Percentiles rank a stretch among this genome's conserved stretches.
Conservation (phyloP, 2,329 filamentous ascomycete genomes). For the Cylindrodendrum hubeiense region DNA sequence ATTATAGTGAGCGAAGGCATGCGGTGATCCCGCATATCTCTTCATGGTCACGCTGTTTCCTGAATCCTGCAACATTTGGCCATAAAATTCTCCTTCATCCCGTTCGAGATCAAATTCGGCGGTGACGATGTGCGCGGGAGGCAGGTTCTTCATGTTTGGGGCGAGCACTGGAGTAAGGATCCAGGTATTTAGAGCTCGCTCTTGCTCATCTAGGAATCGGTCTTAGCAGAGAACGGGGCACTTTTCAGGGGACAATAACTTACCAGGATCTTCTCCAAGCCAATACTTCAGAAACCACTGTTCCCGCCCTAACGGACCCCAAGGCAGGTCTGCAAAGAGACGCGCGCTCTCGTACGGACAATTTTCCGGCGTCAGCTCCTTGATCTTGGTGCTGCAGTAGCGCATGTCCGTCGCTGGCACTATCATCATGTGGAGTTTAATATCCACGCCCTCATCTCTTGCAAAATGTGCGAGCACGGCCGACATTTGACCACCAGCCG, state of each 20-base stretch:
- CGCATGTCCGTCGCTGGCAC: constrained; percentile 50
- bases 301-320: constrained; percentile 46
- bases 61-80: constrained; percentile 33
- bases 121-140: constrained; percentile 48
- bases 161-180: constrained; percentile 41
- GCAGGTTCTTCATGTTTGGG: constrained; percentile 41
- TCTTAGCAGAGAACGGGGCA: not conserved
- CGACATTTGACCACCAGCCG: constrained; percentile 43
- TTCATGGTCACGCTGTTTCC: constrained; percentile 45
- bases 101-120: constrained; percentile 51
- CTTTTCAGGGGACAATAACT: not conserved
- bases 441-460: constrained; percentile 44
- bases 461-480: constrained; percentile 51
- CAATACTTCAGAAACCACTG: constrained; percentile 49
- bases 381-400: constrained; percentile 40
- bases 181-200: constrained; percentile 26
- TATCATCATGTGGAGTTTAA: constrained; percentile 48
- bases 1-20: constrained; percentile 48
- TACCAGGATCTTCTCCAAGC: constrained; percentile 44
- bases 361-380: constrained; percentile 23
- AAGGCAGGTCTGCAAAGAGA: constrained; percentile 39
- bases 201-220: constrained; percentile 22
- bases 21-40: constrained; percentile 44
- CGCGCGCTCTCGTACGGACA: constrained; percentile 46
- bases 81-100: constrained; percentile 50